Conservation (phyloP, 805 yeast genomes). For the Maudiozyma barnettii region DNA sequence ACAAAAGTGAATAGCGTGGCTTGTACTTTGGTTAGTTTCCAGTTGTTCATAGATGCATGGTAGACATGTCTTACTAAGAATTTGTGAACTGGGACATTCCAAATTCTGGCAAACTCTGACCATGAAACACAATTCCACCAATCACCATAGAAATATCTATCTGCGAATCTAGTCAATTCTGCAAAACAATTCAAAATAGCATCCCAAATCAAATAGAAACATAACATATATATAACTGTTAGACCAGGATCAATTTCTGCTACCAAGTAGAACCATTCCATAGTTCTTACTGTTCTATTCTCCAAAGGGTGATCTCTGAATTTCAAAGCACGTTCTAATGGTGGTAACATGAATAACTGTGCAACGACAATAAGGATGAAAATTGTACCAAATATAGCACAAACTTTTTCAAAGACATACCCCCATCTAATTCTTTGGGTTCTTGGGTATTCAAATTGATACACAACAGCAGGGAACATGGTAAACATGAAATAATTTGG, state of each 20-base stretch:
- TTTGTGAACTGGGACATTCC: conserved; percentile 92
- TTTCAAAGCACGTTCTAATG: conserved; percentile 50
- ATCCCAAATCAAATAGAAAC: conserved; percentile 92
- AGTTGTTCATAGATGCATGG: conserved; percentile 75
- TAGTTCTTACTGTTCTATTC: conserved; percentile 13
- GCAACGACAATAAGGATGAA: conserved; percentile 73
- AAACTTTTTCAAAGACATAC: conserved; percentile 57
- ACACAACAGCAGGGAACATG: conserved; percentile 83
- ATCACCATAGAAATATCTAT: conserved; percentile 85
- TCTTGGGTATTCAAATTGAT: conserved; percentile 75
- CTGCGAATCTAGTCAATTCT: conserved; percentile 78
- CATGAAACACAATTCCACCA: conserved; percentile 98
- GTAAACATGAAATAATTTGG: conserved; percentile 65
- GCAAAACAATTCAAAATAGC: conserved; percentile 84
- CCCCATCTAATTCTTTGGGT: conserved; percentile 57
- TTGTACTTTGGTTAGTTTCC: conserved; percentile 49
- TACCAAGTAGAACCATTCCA: conserved; percentile 33
- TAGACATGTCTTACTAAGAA: conserved; percentile 89
- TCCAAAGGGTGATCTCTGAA: conserved; percentile 33
- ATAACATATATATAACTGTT: conserved; percentile 60
- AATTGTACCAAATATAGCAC: conserved; percentile 83
- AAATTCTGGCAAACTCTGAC: conserved; percentile 85
- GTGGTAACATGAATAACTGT: conserved; percentile 65
- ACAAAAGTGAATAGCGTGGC: conserved; percentile 77
- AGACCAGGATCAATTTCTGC: conserved; percentile 75